Evolutionary conservation across 2,329 filamentous ascomycete genomes (phyloP).

Genomic region (Pezicula rhizophila): DNA sequence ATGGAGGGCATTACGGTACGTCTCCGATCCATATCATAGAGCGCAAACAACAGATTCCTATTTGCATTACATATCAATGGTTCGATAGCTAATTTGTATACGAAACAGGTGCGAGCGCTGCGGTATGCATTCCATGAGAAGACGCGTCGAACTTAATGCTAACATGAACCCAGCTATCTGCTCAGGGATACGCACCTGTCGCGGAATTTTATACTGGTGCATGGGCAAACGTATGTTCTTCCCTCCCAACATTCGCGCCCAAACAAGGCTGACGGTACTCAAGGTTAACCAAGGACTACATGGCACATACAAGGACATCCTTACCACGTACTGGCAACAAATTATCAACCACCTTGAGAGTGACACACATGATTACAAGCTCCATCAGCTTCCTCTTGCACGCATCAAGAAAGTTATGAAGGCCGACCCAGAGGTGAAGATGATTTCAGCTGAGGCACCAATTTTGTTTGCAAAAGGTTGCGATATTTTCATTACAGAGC

Average conservation of each 20-base stretch:
- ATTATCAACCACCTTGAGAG: conserved; percentile 92
- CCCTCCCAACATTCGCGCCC: conserved; percentile 2
- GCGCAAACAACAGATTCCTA: conserved; percentile 1
- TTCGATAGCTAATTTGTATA: conserved; percentile 20
- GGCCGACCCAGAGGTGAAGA: conserved; percentile 97
- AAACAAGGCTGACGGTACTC: conserved; percentile 16
- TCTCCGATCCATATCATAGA: conserved; percentile 13
- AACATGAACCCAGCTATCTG: conserved; percentile 59
- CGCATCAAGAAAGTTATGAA: conserved; percentile 99
- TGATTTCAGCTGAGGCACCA: conserved; percentile 97
- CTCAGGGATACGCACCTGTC: conserved; percentile 80
- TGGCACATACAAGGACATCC: conserved; percentile 89
- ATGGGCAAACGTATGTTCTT: conserved; percentile 77
- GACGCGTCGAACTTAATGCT: conserved; percentile 14
- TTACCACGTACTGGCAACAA: conserved; percentile 99
- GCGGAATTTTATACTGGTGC: conserved; percentile 87
- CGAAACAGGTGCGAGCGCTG: conserved; percentile 56
- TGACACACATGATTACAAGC: conserved; percentile 96
- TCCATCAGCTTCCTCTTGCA: conserved; percentile 93
- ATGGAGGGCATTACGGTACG: conserved; percentile 75
- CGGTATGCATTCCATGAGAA: conserved; percentile 44
- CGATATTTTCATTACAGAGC: conserved; percentile 97
- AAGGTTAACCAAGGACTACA: conserved; percentile 93
- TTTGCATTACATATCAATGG: neutral
- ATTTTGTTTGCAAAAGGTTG: conserved; percentile 98